These are phyloP conservation scores for Backusella macrospora DNA, from an alignment of 192 early-diverging fungal genomes.

Conservation along the genomic window DNA sequence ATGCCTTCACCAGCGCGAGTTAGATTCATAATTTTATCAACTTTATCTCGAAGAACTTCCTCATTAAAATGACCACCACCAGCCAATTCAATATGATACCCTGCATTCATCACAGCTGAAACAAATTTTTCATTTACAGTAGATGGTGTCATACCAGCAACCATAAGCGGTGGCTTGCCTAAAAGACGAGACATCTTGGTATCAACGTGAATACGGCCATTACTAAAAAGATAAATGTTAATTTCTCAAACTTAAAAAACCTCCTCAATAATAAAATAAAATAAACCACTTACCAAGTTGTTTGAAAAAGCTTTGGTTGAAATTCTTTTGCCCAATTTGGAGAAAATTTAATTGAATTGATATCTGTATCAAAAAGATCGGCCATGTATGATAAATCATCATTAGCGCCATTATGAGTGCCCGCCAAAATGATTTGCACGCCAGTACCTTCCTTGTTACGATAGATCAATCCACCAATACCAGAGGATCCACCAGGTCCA, in stretches of 20 bases:
- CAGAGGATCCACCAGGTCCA: slow-evolving; percentile 83
- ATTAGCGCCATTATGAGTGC: slow-evolving; percentile 63
- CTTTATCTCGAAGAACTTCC: slow-evolving; percentile 63
- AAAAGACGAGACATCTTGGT: slow-evolving; percentile 82
- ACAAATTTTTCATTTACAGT: slow-evolving; percentile 82
- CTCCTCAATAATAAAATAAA: neutral
- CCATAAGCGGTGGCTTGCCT: slow-evolving; percentile 90
- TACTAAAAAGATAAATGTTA: slow-evolving; percentile 35
- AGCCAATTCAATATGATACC: slow-evolving; percentile 90
- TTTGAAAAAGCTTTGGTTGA: slow-evolving; percentile 79
- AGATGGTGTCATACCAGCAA: slow-evolving; percentile 93
- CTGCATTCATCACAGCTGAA: slow-evolving; percentile 88
- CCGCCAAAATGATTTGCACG: slow-evolving; percentile 66
- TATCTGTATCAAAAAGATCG: slow-evolving; percentile 78
- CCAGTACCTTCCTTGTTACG: slow-evolving; percentile 90
- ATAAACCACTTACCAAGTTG: slow-evolving; percentile 42
- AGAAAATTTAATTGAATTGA: slow-evolving; percentile 67
- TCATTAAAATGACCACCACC: slow-evolving; percentile 89
- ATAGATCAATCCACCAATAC: slow-evolving; percentile 82
- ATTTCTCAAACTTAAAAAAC: neutral
- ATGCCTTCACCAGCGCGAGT: slow-evolving; percentile 85
- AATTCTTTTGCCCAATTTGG: slow-evolving; percentile 86
- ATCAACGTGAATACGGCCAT: slow-evolving; percentile 80
- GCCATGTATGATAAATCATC: slow-evolving; percentile 72
- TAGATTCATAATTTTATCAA: slow-evolving; percentile 71